Conservation (phyloP, 1,284 basidiomycete species). For the Malassezia arunalokei region DNA sequence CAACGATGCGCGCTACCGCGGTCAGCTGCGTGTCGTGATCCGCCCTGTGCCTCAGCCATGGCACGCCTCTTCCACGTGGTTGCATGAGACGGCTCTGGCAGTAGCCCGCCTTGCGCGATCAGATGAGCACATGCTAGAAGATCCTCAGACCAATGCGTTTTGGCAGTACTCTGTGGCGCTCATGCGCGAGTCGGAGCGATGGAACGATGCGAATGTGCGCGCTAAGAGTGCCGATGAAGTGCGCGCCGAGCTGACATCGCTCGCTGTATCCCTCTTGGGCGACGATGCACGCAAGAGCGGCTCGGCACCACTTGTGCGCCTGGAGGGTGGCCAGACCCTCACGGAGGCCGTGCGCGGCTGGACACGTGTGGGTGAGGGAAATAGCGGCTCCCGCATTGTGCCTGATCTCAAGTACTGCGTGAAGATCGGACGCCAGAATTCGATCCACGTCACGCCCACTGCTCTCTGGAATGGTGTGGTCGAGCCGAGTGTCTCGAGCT, state of each 20-base stretch:
- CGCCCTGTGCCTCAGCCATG: conserved; percentile 63
- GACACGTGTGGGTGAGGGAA: conserved; percentile 56
- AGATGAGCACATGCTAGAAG: conserved; percentile 11
- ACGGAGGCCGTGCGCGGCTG: conserved; percentile 53
- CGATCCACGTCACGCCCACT: conserved; percentile 82
- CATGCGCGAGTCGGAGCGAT: conserved; percentile 63
- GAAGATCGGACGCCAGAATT: conserved; percentile 78
- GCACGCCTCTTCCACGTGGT: conserved; percentile 54
- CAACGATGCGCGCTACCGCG: conserved; percentile 51
- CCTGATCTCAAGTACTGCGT: conserved; percentile 70
- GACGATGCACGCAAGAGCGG: conserved; percentile 45
- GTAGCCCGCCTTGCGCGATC: conserved; percentile 53
- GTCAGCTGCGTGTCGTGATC: conserved; percentile 66
- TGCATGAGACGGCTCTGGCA: conserved; percentile 68
- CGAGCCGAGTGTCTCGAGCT: conserved; percentile 64
- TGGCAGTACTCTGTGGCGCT: conserved; percentile 51
- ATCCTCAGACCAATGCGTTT: conserved; percentile 26
- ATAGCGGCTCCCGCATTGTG: conserved; percentile 64
- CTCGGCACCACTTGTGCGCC: conserved; percentile 47
- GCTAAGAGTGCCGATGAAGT: conserved; percentile 61
- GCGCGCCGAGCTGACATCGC: conserved; percentile 58
- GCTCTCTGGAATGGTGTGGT: conserved; percentile 57
- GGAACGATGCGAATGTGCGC: conserved; percentile 65
- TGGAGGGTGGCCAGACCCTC: conserved; percentile 45
- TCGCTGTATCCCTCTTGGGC: conserved; percentile 52